These are phyloP conservation scores for Mycena epipterygia DNA, from an alignment of 768 basidiomycete genomes.

Conservation along the genomic window DNA sequence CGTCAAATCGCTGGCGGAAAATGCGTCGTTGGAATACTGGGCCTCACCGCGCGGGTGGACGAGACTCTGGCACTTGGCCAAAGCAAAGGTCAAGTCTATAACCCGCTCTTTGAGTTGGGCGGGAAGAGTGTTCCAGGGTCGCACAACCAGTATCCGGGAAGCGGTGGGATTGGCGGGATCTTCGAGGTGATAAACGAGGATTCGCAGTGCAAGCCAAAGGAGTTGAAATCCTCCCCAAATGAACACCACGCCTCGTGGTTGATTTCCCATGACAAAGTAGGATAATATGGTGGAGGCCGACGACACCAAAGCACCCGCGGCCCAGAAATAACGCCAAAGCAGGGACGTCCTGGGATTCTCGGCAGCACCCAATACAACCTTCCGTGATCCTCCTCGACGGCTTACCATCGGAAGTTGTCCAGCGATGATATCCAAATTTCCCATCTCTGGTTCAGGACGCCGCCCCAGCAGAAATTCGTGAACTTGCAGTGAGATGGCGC, in stretches of 20 bases:
- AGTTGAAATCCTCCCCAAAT: constrained; percentile 43
- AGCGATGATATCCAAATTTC: constrained; percentile 38
- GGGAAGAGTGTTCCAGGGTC: constrained; percentile 25
- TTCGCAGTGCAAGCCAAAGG: constrained; percentile 40
- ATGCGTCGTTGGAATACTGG: constrained; percentile 32
- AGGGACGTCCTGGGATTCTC: constrained; percentile 29
- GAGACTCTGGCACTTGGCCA: constrained; percentile 29
- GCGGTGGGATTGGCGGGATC: constrained; percentile 24
- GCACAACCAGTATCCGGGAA: constrained; percentile 19
- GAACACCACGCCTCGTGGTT: constrained; percentile 30
- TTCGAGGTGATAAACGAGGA: constrained; percentile 39
- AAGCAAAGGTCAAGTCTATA: constrained; percentile 31
- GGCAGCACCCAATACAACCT: constrained; percentile 39
- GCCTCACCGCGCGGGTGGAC: constrained; percentile 38
- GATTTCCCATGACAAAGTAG: constrained; percentile 36
- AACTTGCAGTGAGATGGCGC: constrained; percentile 28
- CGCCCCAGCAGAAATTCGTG: constrained; percentile 9
- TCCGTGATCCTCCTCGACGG: constrained; percentile 37
- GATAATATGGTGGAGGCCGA: constrained; percentile 36
- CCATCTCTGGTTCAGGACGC: constrained; percentile 16
- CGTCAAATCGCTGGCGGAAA: background rate
- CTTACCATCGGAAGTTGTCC: constrained; percentile 39
- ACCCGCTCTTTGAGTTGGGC: constrained; percentile 35
- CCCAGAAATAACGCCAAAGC: constrained; percentile 42
- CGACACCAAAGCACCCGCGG: constrained; percentile 38